phyloP scores from a whole-genome alignment of 78 protist species.

The Pigoraptor vietnamica region DNA sequence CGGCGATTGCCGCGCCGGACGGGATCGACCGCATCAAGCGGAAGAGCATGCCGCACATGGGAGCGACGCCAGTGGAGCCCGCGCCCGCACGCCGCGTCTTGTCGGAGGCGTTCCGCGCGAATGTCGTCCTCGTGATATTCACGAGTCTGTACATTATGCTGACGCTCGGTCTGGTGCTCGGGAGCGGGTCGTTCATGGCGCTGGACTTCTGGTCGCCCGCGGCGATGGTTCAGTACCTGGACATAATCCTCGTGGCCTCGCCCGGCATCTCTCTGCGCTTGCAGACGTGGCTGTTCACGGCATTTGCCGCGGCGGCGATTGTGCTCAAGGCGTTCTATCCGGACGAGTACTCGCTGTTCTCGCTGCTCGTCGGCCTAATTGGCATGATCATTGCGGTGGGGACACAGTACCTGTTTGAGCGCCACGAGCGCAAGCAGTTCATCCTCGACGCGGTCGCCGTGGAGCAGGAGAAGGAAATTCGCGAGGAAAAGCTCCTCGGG shows the following conservation, averaged over 20 bases:
- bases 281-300: not conserved
- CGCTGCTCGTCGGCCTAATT: not conserved
- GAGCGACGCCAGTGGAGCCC: not conserved
- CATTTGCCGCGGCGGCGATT: not conserved
- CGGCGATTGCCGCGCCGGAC: too few relatives aligned
- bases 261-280: not conserved
- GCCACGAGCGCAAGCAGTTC: not conserved
- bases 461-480: not conserved
- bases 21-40: too few relatives aligned
- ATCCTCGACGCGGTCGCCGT: not conserved
- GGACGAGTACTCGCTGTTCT: not conserved
- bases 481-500: not conserved
- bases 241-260: not conserved
- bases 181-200: not conserved
- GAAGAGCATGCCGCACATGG: too few relatives aligned
- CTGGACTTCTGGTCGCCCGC: not conserved
- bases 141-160: not conserved
- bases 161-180: not conserved
- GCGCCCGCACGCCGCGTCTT: not conserved
- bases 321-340: not conserved
- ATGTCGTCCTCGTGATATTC: not conserved
- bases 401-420: not conserved
- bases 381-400: not conserved
- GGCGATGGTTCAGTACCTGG: not conserved
- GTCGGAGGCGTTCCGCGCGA: not conserved